A percentile compares a stretch with the other conserved stretches of the same genome.
These are phyloP conservation scores for Corynascus novoguineensis DNA, from an alignment of 495 filamentous ascomycete species.

Conservation along the genomic window DNA sequence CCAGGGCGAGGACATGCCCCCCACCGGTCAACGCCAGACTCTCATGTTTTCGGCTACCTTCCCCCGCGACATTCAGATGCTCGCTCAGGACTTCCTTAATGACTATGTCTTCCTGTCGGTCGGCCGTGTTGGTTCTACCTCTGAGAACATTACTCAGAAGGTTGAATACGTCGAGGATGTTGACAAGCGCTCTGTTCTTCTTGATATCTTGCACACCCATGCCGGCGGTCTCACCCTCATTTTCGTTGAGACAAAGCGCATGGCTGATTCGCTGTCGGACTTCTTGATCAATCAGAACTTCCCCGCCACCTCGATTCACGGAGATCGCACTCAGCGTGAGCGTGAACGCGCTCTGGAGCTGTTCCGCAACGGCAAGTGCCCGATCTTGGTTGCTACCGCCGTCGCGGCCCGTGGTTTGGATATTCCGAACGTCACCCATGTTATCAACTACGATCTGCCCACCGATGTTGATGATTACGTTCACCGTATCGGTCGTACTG, in stretches of 20 bases:
- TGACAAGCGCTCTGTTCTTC: constrained; percentile 95
- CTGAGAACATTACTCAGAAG: constrained; percentile 99
- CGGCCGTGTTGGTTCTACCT: constrained; percentile 98
- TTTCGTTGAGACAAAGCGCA: constrained; percentile 99
- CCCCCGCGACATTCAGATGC: constrained; percentile 97
- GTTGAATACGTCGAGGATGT: constrained; percentile 95
- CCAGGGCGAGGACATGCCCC: constrained; percentile 95
- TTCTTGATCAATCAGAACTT: constrained; percentile 98
- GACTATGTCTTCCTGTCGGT: constrained; percentile 98
- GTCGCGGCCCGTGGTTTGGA: constrained; percentile 93
- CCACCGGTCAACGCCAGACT: constrained; percentile 78
- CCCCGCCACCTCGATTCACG: constrained; percentile 97
- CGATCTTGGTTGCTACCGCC: constrained; percentile 93
- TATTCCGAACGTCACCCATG: constrained; percentile 97
- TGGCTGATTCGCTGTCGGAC: constrained; percentile 95
- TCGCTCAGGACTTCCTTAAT: constrained; percentile 94
- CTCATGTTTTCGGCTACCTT: constrained; percentile 99
- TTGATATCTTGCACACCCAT: constrained; percentile 95
- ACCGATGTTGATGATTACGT: constrained; percentile 99
- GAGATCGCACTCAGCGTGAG: constrained; percentile 96
- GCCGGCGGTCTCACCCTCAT: constrained; percentile 88
- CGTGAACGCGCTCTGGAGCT: constrained; percentile 95
- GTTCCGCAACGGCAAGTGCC: constrained; percentile 93
- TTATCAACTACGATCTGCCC: constrained; percentile 98
- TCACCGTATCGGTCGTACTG: constrained; percentile 98